Evolutionary conservation across 495 filamentous ascomycete genomes (phyloP).

Genomic region (Chaetomium fimeti): DNA sequence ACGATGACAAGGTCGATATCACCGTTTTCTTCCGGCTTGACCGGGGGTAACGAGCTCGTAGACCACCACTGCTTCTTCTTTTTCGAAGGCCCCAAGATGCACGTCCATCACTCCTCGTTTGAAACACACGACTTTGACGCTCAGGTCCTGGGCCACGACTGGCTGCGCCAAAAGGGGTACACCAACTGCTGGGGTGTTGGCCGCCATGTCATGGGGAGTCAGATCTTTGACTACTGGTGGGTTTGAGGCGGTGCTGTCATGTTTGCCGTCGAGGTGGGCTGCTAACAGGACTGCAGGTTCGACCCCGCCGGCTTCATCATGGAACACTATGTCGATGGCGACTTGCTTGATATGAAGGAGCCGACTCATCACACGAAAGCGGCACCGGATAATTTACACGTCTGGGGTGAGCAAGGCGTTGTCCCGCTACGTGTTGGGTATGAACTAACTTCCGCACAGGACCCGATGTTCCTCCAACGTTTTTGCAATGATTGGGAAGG

Average conservation of each 20-base stretch:
- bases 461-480: slow-evolving; percentile 16
- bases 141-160: slow-evolving; percentile 71
- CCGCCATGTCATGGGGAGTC: slow-evolving; percentile 64
- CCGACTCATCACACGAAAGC: slow-evolving; percentile 48
- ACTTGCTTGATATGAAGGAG: slow-evolving; percentile 61
- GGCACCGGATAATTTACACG: slow-evolving; percentile 46
- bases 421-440: background rate
- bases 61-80: slow-evolving; percentile 79
- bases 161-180: slow-evolving; percentile 63
- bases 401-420: slow-evolving; percentile 47
- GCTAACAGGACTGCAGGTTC: slow-evolving; percentile 38
- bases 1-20: slow-evolving; percentile 49
- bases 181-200: slow-evolving; percentile 70
- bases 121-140: slow-evolving; percentile 77
- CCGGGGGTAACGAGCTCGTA: slow-evolving; percentile 54
- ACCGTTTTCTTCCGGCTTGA: slow-evolving; percentile 66
- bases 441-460: background rate
- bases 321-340: slow-evolving; percentile 70
- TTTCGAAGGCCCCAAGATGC: slow-evolving; percentile 49
- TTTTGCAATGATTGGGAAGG: slow-evolving; percentile 16
- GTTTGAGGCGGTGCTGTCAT: slow-evolving; percentile 6
- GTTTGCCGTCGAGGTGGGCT: background rate
- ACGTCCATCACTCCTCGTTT: slow-evolving; percentile 71
- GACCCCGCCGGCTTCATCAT: slow-evolving; percentile 62
- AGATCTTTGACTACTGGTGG: slow-evolving; percentile 71